Percentiles rank a stretch among this genome's conserved stretches.
Conservation (phyloP, 1,284 basidiomycete species). For the Rhodofomes roseus region DNA sequence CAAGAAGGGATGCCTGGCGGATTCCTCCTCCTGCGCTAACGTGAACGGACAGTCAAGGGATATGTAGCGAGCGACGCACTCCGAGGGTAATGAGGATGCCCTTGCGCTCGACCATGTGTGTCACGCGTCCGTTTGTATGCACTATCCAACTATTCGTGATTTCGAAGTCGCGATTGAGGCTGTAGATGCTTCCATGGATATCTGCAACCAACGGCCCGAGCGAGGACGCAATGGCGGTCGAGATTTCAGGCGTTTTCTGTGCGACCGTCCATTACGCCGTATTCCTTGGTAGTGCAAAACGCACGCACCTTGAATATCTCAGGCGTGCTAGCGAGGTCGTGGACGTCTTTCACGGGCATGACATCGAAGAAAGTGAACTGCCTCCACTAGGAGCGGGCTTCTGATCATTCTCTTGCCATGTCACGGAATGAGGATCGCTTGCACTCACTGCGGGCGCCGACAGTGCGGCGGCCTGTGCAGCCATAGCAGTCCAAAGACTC, state of each 20-base stretch:
- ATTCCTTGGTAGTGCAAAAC: background rate
- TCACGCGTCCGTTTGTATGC: constrained; percentile 73
- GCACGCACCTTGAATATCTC: constrained; percentile 70
- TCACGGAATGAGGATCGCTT: background rate
- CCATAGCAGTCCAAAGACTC: background rate
- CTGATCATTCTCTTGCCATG: constrained; percentile 1
- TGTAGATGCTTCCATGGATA: constrained; percentile 76
- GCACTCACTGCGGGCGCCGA: constrained; percentile 38
- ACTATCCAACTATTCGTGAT: constrained; percentile 72
- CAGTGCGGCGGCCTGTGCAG: constrained; percentile 16
- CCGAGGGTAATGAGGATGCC: constrained; percentile 83
- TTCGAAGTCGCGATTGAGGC: constrained; percentile 75
- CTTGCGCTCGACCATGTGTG: constrained; percentile 78
- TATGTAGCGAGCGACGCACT: constrained; percentile 41
- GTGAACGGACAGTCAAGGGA: background rate
- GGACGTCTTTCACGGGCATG: constrained; percentile 72
- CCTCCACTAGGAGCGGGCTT: constrained; percentile 54
- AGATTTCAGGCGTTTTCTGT: constrained; percentile 70
- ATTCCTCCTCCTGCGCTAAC: constrained; percentile 68
- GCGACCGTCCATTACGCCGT: background rate
- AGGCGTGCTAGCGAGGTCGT: constrained; percentile 73
- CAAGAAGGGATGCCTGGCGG: constrained; percentile 69
- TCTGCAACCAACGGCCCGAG: constrained; percentile 73
- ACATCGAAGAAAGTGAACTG: constrained; percentile 84
- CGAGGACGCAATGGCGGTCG: constrained; percentile 58